phyloP scores from a whole-genome alignment of 2,329 filamentous ascomycete genomes.

The Sclerotinia sclerotiorum region DNA sequence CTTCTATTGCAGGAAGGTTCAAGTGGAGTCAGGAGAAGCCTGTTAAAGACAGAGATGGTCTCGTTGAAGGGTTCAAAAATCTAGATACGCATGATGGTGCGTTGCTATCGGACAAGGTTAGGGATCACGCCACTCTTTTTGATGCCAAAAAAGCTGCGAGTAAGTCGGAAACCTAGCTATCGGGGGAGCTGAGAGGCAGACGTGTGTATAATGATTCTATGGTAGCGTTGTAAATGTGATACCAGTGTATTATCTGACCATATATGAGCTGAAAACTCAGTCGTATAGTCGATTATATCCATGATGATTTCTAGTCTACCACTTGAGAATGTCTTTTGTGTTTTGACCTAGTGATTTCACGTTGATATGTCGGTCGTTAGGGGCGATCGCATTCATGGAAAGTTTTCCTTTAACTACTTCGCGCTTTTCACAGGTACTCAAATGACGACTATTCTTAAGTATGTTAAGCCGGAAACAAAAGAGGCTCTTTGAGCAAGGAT shows the following conservation, averaged over 20 bases:
- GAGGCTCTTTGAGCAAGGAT: no score
- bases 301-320: no score
- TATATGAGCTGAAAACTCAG: neutral
- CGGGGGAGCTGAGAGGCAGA: no score
- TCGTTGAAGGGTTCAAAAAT: constrained; percentile 55
- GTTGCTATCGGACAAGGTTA: constrained; percentile 3
- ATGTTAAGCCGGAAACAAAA: neutral
- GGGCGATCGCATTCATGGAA: neutral
- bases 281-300: neutral
- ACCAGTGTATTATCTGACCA: neutral
- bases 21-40: constrained; percentile 66
- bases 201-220: neutral
- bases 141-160: constrained; percentile 19
- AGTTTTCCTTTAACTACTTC: neutral
- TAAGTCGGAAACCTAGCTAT: neutral
- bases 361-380: neutral
- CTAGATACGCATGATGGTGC: constrained; percentile 35
- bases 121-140: constrained; percentile 2
- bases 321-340: neutral
- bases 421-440: neutral
- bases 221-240: neutral
- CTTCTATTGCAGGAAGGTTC: constrained; percentile 58
- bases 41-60: constrained; percentile 54
- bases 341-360: neutral
- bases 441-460: neutral